Evolutionary conservation across 164 flowering plant species (phyloP).

Genomic region (Platanus orientalis): DNA sequence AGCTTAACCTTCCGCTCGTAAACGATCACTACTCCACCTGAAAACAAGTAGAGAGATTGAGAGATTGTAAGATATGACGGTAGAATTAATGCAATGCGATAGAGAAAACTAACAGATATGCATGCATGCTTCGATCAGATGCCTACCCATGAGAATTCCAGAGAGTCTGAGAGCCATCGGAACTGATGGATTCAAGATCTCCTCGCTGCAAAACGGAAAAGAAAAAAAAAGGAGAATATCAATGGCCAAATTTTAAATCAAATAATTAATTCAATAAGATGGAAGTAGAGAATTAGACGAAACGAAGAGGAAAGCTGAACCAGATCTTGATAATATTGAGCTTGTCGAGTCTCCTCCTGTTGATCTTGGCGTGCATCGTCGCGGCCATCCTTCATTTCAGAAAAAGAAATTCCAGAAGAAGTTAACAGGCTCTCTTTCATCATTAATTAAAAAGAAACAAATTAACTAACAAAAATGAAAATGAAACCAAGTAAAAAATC

Average conservation of each 20-base stretch:
- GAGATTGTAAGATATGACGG: no score
- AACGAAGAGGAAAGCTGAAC: slow-evolving; percentile 22
- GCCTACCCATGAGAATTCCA: slow-evolving; percentile 90
- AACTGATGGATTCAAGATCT: slow-evolving; percentile 82
- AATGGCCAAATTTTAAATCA: no score
- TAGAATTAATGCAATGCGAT: no score
- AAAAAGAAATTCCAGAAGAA: neutral
- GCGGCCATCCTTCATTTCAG: slow-evolving; percentile 79
- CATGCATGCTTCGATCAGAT: no score
- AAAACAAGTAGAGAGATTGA: no score
- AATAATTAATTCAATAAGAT: neutral
- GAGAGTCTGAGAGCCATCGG: slow-evolving; percentile 96
- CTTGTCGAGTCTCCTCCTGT: slow-evolving; percentile 62
- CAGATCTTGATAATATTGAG: slow-evolving; percentile 75
- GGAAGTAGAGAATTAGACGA: neutral
- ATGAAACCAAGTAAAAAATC: neutral
- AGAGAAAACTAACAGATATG: no score
- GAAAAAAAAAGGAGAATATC: neutral
- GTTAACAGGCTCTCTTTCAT: neutral
- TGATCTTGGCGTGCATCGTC: slow-evolving; percentile 78
- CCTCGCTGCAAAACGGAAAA: slow-evolving; percentile 56
- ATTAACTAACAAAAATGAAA: neutral
- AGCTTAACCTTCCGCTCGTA: no score
- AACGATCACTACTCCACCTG: no score
- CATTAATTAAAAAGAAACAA: neutral